phyloP scores from a whole-genome alignment of 2,329 filamentous ascomycete species.

The Verticillium alfalfae region DNA sequence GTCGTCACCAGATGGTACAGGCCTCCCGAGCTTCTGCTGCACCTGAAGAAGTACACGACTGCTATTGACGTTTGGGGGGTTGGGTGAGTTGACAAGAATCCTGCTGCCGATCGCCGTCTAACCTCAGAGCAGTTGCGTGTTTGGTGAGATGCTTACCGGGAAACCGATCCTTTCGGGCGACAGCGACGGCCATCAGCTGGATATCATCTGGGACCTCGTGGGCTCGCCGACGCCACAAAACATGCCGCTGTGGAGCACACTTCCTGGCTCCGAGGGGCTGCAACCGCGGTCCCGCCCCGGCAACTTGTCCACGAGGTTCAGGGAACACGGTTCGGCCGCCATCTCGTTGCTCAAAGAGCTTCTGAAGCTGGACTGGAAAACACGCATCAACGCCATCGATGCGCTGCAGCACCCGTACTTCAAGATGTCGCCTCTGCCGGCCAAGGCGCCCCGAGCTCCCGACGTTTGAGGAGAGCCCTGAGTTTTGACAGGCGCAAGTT shows the following conservation, averaged over 20 bases:
- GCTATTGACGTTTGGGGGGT: slow-evolving; percentile 99
- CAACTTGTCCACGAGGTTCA: slow-evolving; percentile 69
- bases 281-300: slow-evolving; percentile 56
- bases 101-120: neutral
- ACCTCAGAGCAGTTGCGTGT: slow-evolving; percentile 66
- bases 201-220: slow-evolving; percentile 89
- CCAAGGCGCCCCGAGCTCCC: slow-evolving; percentile 84
- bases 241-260: slow-evolving; percentile 84
- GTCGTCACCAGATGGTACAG: slow-evolving; percentile 98
- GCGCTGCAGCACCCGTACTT: slow-evolving; percentile 92
- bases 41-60: slow-evolving; percentile 87
- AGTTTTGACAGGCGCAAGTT: slow-evolving; percentile 90
- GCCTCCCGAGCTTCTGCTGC: slow-evolving; percentile 85
- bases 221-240: slow-evolving; percentile 83
- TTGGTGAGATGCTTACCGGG: slow-evolving; percentile 93
- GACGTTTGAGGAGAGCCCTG: slow-evolving; percentile 88
- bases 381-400: slow-evolving; percentile 87
- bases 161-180: slow-evolving; percentile 90
- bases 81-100: slow-evolving; percentile 53
- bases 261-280: slow-evolving; percentile 77
- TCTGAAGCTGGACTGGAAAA: slow-evolving; percentile 82
- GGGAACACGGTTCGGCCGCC: slow-evolving; percentile 66
- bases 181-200: slow-evolving; percentile 82
- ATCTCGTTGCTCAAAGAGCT: slow-evolving; percentile 78
- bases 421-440: slow-evolving; percentile 69